A percentile compares a stretch with the other conserved stretches of the same genome.
Evolutionary conservation across 345 rosid genomes (phyloP).

Genomic region (Lagerstroemia speciosa): DNA sequence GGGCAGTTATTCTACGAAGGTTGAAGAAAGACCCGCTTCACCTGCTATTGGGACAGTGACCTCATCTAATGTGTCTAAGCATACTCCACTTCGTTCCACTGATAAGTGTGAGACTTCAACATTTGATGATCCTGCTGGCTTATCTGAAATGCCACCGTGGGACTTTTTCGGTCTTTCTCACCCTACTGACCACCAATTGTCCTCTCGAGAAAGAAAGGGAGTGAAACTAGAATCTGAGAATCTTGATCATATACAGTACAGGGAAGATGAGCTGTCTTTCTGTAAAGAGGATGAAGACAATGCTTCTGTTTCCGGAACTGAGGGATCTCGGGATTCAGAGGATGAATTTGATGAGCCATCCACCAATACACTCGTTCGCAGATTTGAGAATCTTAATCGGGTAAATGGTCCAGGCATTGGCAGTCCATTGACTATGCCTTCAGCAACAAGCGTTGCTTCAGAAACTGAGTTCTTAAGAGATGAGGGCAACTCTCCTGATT

Average conservation of each 20-base stretch:
- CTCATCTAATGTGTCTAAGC: constrained; percentile 44
- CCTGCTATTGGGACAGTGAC: constrained; percentile 36
- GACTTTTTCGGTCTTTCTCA: constrained; percentile 72
- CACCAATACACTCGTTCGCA: constrained; percentile 55
- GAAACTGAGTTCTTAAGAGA: constrained; percentile 45
- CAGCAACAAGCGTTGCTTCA: constrained; percentile 30
- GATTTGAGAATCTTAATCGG: constrained; percentile 62
- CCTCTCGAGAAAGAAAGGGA: constrained; percentile 44
- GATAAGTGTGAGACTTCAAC: constrained; percentile 40
- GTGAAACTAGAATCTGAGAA: constrained; percentile 25
- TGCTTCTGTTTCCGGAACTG: constrained; percentile 44
- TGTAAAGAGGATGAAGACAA: constrained; percentile 46
- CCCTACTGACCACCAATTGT: constrained; percentile 51
- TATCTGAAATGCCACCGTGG: constrained; percentile 64
- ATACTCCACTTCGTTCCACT: constrained; percentile 26
- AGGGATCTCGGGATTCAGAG: constrained; percentile 55
- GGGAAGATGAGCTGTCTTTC: constrained; percentile 53
- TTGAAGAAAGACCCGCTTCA: constrained; percentile 66
- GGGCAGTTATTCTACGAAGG: constrained; percentile 47
- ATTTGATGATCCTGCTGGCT: constrained; percentile 39
- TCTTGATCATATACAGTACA: constrained; percentile 34
- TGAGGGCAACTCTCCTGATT: constrained; percentile 55
- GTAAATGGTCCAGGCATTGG: constrained; percentile 31
- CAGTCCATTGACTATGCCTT: constrained; percentile 32
- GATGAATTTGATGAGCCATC: constrained; percentile 70